phyloP scores from a whole-genome alignment of 1,284 basidiomycete genomes.

The Termitomyces sp. region DNA sequence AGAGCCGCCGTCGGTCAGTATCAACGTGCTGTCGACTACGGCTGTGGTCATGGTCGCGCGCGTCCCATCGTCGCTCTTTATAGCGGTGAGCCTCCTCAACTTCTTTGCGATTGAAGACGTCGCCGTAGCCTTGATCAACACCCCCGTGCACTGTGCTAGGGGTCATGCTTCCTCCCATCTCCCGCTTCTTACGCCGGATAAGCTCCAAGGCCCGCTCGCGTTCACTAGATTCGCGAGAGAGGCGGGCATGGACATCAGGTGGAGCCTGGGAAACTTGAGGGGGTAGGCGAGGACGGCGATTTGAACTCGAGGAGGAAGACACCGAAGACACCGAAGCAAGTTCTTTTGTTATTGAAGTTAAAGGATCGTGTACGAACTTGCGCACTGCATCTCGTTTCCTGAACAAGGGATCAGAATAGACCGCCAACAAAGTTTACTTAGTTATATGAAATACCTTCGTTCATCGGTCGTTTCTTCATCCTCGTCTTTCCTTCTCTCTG shows the following conservation, averaged over 20 bases:
- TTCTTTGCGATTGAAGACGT: conserved; percentile 65
- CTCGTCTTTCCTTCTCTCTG: conserved; percentile 26
- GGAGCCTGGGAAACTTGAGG: conserved; percentile 23
- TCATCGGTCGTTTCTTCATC: conserved; percentile 30
- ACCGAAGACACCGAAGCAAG: conserved; percentile 32
- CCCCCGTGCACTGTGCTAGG: conserved; percentile 63
- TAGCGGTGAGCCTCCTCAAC: conserved; percentile 64
- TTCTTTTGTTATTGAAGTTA: conserved; percentile 67
- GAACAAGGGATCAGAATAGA: not conserved
- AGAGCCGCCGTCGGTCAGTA: conserved; percentile 12
- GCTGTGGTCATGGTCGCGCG: conserved; percentile 18
- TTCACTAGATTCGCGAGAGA: conserved; percentile 68
- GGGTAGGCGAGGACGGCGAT: conserved; percentile 17
- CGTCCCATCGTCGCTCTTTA: conserved; percentile 27
- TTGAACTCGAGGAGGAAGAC: conserved; percentile 25
- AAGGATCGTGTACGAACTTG: conserved; percentile 64
- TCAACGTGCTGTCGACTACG: conserved; percentile 6
- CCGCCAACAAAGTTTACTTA: not conserved
- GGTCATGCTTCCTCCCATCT: conserved; percentile 58
- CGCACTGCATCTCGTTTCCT: conserved; percentile 59
- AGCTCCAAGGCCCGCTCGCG: conserved; percentile 67
- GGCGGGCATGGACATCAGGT: conserved; percentile 47
- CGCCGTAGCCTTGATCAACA: conserved; percentile 50
- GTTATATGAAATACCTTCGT: conserved; percentile 23
- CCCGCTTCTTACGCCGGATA: conserved; percentile 56